A percentile compares a stretch with the other conserved stretches of the same genome.
Evolutionary conservation across 164 flowering plant species (phyloP).

Genomic region (Amborella trichopoda): DNA sequence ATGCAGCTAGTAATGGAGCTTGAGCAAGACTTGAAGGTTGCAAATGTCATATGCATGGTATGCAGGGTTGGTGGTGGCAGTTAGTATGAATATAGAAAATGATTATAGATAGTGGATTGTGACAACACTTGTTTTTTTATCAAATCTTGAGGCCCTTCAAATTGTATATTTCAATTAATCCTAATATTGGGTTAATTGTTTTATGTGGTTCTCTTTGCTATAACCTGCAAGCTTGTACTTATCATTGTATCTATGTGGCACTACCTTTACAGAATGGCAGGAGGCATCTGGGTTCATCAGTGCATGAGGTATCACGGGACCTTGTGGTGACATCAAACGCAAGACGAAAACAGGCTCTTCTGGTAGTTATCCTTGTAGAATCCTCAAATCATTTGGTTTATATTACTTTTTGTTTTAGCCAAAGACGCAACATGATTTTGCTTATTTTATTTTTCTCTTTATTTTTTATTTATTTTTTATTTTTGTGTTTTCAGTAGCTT

Average conservation of each 20-base stretch:
- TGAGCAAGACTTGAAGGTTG: slow-evolving; percentile 93
- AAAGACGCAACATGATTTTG: neutral
- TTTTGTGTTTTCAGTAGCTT: too few relatives aligned
- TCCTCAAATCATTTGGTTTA: neutral
- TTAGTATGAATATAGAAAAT: too few relatives aligned
- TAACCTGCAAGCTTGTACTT: too few relatives aligned
- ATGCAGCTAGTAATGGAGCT: slow-evolving; percentile 93
- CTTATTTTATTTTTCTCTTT: neutral
- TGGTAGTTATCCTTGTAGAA: slow-evolving; percentile 35
- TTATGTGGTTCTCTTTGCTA: too few relatives aligned
- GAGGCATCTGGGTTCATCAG: slow-evolving; percentile 73
- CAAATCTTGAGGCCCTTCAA: too few relatives aligned
- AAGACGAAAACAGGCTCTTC: slow-evolving; percentile 82
- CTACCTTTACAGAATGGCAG: slow-evolving; percentile 90
- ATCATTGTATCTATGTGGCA: too few relatives aligned
- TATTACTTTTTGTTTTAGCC: neutral
- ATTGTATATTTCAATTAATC: too few relatives aligned
- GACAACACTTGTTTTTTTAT: too few relatives aligned
- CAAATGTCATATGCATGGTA: slow-evolving; percentile 98
- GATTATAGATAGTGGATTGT: too few relatives aligned
- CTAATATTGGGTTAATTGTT: too few relatives aligned
- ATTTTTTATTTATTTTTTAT: too few relatives aligned
- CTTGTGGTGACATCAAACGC: slow-evolving; percentile 74
- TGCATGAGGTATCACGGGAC: slow-evolving; percentile 96
- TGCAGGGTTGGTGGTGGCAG: too few relatives aligned